Percentiles rank a stretch among this genome's conserved stretches.
Conservation (phyloP, 192 early-diverging fungal genomes). For the Coemansia sp. region DNA sequence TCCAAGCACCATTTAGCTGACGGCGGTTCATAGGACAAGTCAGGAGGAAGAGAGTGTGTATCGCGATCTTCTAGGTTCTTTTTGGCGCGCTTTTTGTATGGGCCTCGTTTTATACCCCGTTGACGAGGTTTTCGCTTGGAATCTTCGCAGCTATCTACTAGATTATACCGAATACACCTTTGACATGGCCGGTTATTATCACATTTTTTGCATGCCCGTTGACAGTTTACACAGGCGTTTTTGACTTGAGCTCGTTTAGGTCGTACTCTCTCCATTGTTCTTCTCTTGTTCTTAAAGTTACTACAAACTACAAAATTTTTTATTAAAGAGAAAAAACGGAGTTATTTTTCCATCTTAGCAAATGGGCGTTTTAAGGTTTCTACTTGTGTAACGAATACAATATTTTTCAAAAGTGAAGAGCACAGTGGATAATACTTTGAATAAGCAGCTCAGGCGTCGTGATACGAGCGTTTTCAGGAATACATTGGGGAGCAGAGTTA, state of each 20-base stretch:
- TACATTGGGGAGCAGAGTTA: neutral
- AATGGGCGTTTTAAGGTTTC: neutral
- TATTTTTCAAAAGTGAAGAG: constrained; percentile 10
- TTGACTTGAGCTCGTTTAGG: constrained; percentile 80
- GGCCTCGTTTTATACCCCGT: constrained; percentile 81
- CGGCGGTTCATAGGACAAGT: neutral
- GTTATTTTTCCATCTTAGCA: neutral
- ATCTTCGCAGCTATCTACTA: constrained; percentile 69
- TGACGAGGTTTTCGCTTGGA: constrained; percentile 79
- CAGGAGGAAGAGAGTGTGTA: neutral
- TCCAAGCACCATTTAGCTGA: neutral
- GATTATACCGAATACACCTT: constrained; percentile 73
- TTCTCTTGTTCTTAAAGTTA: neutral
- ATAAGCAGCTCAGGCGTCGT: constrained; percentile 31
- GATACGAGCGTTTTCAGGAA: neutral
- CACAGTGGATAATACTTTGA: constrained; percentile 45
- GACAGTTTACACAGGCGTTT: constrained; percentile 87
- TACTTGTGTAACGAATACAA: neutral
- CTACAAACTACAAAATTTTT: neutral
- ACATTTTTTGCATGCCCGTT: constrained; percentile 91
- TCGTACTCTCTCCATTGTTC: constrained; percentile 3
- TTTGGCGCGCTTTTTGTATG: constrained; percentile 64
- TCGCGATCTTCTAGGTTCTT: constrained; percentile 5
- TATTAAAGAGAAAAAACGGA: neutral
- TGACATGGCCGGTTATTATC: constrained; percentile 80